Base-by-base conservation (phyloP, 148 eudicot genomes). In the Bassia scoparia region DNA sequence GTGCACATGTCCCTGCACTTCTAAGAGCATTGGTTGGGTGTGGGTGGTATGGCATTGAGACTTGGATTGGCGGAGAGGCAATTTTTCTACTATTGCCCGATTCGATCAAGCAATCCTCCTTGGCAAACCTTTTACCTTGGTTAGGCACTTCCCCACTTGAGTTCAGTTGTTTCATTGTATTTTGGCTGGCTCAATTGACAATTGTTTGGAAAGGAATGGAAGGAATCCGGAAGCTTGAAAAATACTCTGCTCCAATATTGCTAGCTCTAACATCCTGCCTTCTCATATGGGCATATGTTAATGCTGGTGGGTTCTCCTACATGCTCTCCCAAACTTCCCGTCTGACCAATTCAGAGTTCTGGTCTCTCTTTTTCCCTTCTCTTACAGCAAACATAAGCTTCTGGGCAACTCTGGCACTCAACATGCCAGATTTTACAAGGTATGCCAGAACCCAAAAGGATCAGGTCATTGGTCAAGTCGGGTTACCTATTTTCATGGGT, bases 31-130 rank as follows among this genome's bases (percentile, higher is more conserved):
- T 95, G 56, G 92, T 95, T 37, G 97, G 97, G 10, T 95, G 99
- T 71, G 99, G 99, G 0, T 95, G 99, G 99, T 95, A 88, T 67
- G 97, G 99, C 0, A 95, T 95, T 69, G 99, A 92, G 61, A 87
- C 96, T 0, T 95, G 99, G 99, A 95, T 95, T 26, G 99, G 99
- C 11, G 99, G 99, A 18, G 90, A 95, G 73, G 97, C 99, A 0
- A 86, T 95, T 54, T 90, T 78, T 68, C 79, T 95, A 7, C 84
- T 95, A 23, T 59, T 95, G 17, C 97, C 99, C 0, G 55, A 80
- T 53, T 50, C 56, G 0, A 53, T 95, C 37, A 91, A 86, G 41
- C 67, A 82, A 34, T 87, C 91, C 6, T 7, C 74, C 0, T 6
- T 83, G 12, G 62, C 97, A 4, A 76, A 76, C 1, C 30, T 50